Conservation (phyloP, 148 eudicot genomes). For the Rhododendron henanense region DNA sequence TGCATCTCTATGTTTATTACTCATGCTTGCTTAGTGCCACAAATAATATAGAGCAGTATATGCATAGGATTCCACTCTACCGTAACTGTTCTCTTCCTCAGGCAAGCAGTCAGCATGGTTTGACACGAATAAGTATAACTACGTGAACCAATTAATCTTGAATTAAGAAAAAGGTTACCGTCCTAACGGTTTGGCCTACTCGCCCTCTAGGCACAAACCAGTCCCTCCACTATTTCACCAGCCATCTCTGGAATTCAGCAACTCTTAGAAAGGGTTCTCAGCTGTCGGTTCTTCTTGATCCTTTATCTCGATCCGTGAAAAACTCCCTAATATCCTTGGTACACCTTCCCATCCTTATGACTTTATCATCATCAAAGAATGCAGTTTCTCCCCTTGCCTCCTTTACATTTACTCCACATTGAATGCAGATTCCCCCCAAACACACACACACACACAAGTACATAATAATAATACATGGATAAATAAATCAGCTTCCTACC, state of each 20-base stretch:
- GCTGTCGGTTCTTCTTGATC: background rate
- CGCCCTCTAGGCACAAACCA: background rate
- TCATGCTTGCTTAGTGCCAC: background rate
- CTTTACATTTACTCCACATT: too few species aligned
- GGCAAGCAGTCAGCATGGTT: background rate
- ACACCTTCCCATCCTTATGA: background rate
- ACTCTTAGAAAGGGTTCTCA: background rate
- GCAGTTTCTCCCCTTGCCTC: too few species aligned
- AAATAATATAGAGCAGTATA: background rate
- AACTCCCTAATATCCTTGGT: background rate
- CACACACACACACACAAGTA: too few species aligned
- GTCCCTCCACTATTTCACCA: background rate
- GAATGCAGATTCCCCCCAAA: too few species aligned
- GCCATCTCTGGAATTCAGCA: background rate
- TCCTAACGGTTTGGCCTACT: background rate
- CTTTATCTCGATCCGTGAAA: background rate
- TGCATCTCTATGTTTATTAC: background rate
- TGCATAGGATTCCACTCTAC: background rate
- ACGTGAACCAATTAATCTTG: background rate
- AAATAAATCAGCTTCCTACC: background rate
- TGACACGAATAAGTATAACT: background rate
- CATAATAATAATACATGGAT: too few species aligned
- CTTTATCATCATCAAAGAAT: background rate
- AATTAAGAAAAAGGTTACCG: background rate
- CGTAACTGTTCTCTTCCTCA: background rate